Conservation (phyloP, 345 rosid species). For the Euclidium syriacum region DNA sequence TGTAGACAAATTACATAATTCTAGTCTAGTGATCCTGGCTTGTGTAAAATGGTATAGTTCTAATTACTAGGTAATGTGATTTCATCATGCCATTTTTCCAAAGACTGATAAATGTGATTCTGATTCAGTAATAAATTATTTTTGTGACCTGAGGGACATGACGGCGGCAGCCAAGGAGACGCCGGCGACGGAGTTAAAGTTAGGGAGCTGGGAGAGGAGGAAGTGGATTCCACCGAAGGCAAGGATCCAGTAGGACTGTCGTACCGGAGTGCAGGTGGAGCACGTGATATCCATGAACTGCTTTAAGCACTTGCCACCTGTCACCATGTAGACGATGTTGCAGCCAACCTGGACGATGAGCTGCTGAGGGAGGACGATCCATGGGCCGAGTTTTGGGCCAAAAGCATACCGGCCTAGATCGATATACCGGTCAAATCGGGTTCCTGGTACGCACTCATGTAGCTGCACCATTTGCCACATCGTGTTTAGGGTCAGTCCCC, state of each 20-base stretch:
- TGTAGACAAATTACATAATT: no score
- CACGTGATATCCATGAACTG: slow-evolving; percentile 81
- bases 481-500: slow-evolving; percentile 87
- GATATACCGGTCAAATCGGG: slow-evolving; percentile 80
- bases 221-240: slow-evolving; percentile 85
- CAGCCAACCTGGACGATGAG: slow-evolving; percentile 91
- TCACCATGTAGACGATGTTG: slow-evolving; percentile 92
- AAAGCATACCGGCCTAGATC: slow-evolving; percentile 87
- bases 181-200: slow-evolving; percentile 88
- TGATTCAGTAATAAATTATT: no score
- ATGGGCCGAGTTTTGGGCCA: slow-evolving; percentile 72
- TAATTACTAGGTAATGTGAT: no score
- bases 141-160: slow-evolving; percentile 92
- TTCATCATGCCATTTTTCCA: no score
- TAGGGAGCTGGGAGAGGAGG: slow-evolving; percentile 87
- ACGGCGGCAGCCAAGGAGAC: slow-evolving; percentile 91
- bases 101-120: no score
- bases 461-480: slow-evolving; percentile 99
- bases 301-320: slow-evolving; percentile 92
- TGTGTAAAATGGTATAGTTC: no score
- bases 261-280: slow-evolving; percentile 45
- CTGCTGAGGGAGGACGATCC: slow-evolving; percentile 94
- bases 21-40: no score
- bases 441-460: slow-evolving; percentile 88
- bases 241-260: slow-evolving; percentile 86